Base-by-base conservation (phyloP, 768 basidiomycete genomes). In the Porpolomopsis calyptriformis region DNA sequence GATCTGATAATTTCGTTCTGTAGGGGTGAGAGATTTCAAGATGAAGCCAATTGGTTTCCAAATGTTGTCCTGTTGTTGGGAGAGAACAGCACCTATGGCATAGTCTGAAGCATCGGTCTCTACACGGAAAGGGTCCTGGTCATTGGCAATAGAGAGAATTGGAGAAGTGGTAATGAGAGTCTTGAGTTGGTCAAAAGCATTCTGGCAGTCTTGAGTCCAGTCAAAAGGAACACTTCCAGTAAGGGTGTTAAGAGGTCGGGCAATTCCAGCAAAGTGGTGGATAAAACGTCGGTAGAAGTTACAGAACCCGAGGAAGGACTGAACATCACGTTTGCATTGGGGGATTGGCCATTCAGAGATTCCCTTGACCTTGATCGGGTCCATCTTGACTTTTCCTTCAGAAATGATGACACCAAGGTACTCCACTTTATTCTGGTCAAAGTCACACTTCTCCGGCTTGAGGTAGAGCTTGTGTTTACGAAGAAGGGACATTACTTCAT, bases 251-350 rank as follows among this genome's bases (percentile, higher is more conserved):
- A 70, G 50, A 6, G 61, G 63, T 12, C 60, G 33, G 16, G 60
- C 54, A 14, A 31, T 31, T 7, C 7, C 29, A 31, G 7, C 14
- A 49, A 55, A 69, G 26, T 54, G 43, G 18, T 53, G n/a, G 14
- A 70, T 65, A 49, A 69, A 69, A 2, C 60, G 46, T 6, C 60
- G 54, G 44, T 69, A 70, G 51, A 65, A 70, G 54, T 67, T 66
- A 0, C 57, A 52, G 46, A 69, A 66, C 2, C 66, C 64, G 1
- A 68, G 42, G 49, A 69, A 69, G 4, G 52, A 50, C 45, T 58
- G 63, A 0, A 64, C 34, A 19, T 64, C 52, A 20, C 52, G 53
- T 19, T 60, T 46, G 18, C 36, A 57, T 3, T 6, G 31, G 4
- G 49, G 14, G 46, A 55, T 46, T 40, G 61, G 65, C 64, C 58